phyloP scores from a whole-genome alignment of 2,329 filamentous ascomycete genomes.

The Penicillium brasilianum region DNA sequence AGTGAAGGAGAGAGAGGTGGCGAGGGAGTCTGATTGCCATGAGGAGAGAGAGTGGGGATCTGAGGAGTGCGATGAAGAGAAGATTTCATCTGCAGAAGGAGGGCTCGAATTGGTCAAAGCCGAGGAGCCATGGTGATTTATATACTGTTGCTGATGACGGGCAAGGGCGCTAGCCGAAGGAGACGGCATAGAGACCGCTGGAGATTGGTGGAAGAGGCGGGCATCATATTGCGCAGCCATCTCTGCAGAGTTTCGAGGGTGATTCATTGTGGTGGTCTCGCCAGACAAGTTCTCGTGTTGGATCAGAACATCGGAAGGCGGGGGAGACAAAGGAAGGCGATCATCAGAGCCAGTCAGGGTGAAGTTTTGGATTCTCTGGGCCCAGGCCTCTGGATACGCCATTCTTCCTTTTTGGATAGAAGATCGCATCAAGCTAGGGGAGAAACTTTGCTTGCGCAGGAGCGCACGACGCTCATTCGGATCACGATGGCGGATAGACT shows the following conservation, averaged over 20 bases:
- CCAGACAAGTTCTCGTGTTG: slow-evolving; percentile 45
- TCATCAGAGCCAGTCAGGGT: slow-evolving; percentile 54
- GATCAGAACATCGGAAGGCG: slow-evolving; percentile 50
- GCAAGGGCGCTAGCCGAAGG: slow-evolving; percentile 36
- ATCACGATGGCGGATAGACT: slow-evolving; percentile 47
- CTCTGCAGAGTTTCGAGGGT: slow-evolving; percentile 35
- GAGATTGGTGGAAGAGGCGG: slow-evolving; percentile 40
- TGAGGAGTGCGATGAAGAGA: slow-evolving; percentile 47
- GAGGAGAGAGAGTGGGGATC: slow-evolving; percentile 46
- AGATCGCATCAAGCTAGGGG: slow-evolving; percentile 61
- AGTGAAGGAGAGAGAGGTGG: slow-evolving; percentile 45
- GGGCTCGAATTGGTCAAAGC: slow-evolving; percentile 41
- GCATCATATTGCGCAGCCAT: slow-evolving; percentile 42
- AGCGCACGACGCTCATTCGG: slow-evolving; percentile 46
- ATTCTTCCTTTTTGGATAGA: slow-evolving; percentile 53
- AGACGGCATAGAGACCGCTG: slow-evolving; percentile 42
- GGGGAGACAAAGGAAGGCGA: slow-evolving; percentile 51
- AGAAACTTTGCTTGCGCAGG: slow-evolving; percentile 51
- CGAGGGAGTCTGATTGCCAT: slow-evolving; percentile 49
- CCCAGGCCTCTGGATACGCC: slow-evolving; percentile 55
- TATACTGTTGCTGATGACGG: slow-evolving; percentile 41
- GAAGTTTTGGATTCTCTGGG: slow-evolving; percentile 60
- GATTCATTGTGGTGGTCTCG: slow-evolving; percentile 40
- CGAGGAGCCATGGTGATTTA: slow-evolving; percentile 37
- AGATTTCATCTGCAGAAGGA: slow-evolving; percentile 45